phyloP scores from a whole-genome alignment of 2,329 filamentous ascomycete species.

The Cryphonectria nitschkei region DNA sequence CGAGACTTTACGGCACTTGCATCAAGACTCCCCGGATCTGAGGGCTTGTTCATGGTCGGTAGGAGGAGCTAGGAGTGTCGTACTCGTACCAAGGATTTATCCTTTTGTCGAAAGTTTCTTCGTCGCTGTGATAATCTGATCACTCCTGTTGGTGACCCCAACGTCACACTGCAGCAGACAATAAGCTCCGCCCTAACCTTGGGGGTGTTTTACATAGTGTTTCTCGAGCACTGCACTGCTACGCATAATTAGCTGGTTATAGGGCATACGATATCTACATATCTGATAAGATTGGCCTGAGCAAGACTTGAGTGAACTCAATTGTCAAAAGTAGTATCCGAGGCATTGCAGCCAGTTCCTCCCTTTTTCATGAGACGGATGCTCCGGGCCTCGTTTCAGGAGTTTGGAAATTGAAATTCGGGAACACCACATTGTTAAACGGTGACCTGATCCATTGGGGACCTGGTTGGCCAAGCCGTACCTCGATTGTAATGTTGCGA shows the following conservation, averaged over 20 bases:
- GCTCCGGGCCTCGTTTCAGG: not conserved
- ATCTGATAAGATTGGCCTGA: not conserved
- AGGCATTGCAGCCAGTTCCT: not conserved
- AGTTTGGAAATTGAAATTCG: not conserved
- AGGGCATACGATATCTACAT: not conserved
- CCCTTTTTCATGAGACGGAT: not conserved
- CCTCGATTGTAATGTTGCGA: no score
- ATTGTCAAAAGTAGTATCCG: not conserved
- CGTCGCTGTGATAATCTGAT: not conserved
- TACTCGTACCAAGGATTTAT: not conserved
- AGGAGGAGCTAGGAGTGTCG: not conserved
- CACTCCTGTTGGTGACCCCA: not conserved
- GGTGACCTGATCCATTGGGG: not conserved
- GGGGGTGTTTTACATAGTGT: not conserved
- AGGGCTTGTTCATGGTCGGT: not conserved
- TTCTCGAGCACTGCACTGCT: not conserved
- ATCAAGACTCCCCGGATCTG: not conserved
- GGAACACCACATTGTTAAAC: not conserved
- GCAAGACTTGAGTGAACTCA: not conserved
- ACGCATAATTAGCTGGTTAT: not conserved
- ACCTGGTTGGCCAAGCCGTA: not conserved
- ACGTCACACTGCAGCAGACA: not conserved
- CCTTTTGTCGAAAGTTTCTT: not conserved
- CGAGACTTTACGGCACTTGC: not conserved
- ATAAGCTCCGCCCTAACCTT: not conserved